Evolutionary conservation across 352 stramenopile species (phyloP), one percentile per base, ranked within the genome.

Genomic region (Plasmopara muralis): DNA sequence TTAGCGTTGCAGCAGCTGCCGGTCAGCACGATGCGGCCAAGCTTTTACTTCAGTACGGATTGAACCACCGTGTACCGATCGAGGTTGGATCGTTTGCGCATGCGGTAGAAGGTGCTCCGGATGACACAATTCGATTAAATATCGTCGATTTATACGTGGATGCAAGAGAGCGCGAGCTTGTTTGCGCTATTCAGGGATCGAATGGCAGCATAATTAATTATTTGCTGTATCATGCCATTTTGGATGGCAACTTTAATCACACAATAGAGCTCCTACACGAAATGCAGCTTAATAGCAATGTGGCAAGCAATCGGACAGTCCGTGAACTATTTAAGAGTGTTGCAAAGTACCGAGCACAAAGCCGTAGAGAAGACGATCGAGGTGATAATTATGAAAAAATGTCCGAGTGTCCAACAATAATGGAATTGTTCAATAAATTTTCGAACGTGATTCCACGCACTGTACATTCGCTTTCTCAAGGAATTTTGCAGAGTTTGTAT

Each of bases 251-350:
- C 44, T 85, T 83, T 35, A 77, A 71, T 52, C 75, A 89, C 57
- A 83, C 81, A 55, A 79, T 85, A 65, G 77, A 89, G 50, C 58
- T 89, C 14, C 59, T 89, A 39, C 77, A 86, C 41, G 75, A 89
- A 57, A 89, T 89, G 77, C 67, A 86, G 57, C 62, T 83, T 10
- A 66, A 74, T 58, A 79, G 77, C 50, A 84, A 84, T 45, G 52
- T 45, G 33, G 62, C 60, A 15, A 73, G 55, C 56, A 74, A 82
- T 46, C 53, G 60, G 18, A 73, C 64, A 6, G 53, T 84, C 4
- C 42, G 61, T 9, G 63, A 67, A 42, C 60, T 89, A 2, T 86
- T 88, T 33, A 60, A 61, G 45, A 86, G 70, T 41, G 69, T 89
- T 42, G 73, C 73, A 4, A 55, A 75, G 47, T 78, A 76, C 50